Conservation (phyloP, 768 basidiomycete genomes). For the Serendipita vermifera region DNA sequence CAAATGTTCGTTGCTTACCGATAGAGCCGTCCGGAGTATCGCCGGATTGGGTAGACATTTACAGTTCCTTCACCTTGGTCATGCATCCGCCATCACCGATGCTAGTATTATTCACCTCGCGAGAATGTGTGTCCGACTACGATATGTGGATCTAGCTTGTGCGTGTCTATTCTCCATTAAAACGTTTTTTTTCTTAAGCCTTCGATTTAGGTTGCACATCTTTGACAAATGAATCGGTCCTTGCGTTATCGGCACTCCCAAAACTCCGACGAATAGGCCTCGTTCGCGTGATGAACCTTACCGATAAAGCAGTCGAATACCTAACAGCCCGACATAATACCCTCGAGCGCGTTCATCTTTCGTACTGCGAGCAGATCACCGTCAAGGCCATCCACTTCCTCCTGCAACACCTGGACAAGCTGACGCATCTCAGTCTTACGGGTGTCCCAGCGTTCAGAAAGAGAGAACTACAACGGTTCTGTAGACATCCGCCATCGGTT, state of each 20-base stretch:
- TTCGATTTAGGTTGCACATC: constrained; percentile 68
- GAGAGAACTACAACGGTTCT: constrained; percentile 76
- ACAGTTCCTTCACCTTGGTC: constrained; percentile 91
- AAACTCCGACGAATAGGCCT: constrained; percentile 91
- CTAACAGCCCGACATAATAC: constrained; percentile 75
- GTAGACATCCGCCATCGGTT: constrained; percentile 76
- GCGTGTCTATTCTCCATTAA: constrained; percentile 30
- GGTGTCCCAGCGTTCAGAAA: constrained; percentile 88
- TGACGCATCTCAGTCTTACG: constrained; percentile 94
- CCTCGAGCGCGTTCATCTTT: constrained; percentile 90
- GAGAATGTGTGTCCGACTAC: constrained; percentile 70
- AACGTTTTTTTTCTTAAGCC: too few relatives aligned
- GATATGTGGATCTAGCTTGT: constrained; percentile 97
- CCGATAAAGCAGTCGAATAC: constrained; percentile 84
- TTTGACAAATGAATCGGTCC: constrained; percentile 87
- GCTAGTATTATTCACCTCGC: constrained; percentile 73
- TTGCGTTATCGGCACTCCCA: constrained; percentile 74
- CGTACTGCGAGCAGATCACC: constrained; percentile 91
- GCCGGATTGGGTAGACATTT: constrained; percentile 81
- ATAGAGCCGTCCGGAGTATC: constrained; percentile 69
- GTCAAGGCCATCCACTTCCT: constrained; percentile 86
- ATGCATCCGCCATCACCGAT: constrained; percentile 73
- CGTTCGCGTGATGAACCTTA: constrained; percentile 83
- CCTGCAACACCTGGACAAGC: constrained; percentile 71
- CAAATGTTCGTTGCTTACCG: constrained; percentile 69